Evolutionary conservation across 768 basidiomycete species (phyloP), one percentile per base, ranked within the genome.

Genomic region (Trametes gibbosa): DNA sequence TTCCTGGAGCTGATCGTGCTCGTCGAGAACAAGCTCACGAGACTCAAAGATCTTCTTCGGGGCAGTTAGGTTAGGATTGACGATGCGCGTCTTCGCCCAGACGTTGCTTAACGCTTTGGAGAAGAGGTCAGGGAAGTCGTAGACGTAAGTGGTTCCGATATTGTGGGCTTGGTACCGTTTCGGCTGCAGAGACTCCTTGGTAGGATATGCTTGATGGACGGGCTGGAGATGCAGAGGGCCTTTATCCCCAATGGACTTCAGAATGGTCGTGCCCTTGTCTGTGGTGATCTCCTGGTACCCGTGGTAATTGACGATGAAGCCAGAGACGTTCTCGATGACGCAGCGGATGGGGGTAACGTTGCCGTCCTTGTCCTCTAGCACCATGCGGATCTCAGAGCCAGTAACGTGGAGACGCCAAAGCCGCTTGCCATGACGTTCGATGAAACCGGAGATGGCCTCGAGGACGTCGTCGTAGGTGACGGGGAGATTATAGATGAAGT

Each of bases 91-190:
- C 66, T 87, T 85, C 63, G 82, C 77, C 97, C 97, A 99, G 62
- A 94, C 81, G 68, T 95, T 93, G 69, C 94, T 90, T 59, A 98
- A 78, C 7, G 96, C 95, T 77, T 98, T 98, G 39, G 95, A 89
- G 81, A 98, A 99, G 63, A 99, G 85, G 68, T 97, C 97, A 41
- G 97, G 97, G 88, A 98, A 99, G 75, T 98, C 97, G 75, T 98
- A 98, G 32, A 91, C 95, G 72, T 98, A 99, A 50, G 97, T 99
- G 29, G 97, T 99, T 53, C 97, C 97, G 65, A 97, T 88, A 59
- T 98, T 84, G 74, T 99, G 97, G 23, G 97, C 97, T 71, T 98
- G 96, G 78, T 98, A 98, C 63, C 97, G 94, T 74, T 97, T 95
- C 41, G 97, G 97, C 71, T 99, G 97, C 47, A 99, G 79, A 17